Conservation (phyloP, 163 green algal genomes). For the Coccomyxa subellipsoidea region DNA sequence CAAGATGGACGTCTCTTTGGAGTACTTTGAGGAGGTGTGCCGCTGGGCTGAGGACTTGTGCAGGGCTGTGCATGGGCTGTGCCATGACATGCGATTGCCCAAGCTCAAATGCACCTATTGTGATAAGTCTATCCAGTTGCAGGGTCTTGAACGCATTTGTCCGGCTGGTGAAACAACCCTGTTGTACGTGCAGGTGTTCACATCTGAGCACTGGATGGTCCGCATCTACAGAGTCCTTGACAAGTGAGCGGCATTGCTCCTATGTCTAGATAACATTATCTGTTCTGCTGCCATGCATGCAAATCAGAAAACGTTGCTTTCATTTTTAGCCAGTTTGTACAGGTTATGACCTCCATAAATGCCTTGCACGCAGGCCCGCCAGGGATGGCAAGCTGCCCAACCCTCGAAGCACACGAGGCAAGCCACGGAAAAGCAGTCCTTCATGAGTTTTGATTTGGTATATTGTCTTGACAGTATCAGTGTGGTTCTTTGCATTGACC, state of each 20-base stretch:
- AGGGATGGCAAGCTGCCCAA: background rate
- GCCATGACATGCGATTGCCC: background rate
- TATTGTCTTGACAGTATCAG: background rate
- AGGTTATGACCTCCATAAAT: background rate
- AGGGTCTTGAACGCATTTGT: background rate
- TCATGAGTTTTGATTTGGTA: background rate
- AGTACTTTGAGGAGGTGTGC: constrained; percentile 97
- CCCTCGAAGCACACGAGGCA: background rate
- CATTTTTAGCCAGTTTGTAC: background rate
- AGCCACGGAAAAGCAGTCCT: background rate
- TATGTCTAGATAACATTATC: too few species aligned
- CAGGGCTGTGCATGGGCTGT: background rate
- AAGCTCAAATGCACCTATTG: too few species aligned
- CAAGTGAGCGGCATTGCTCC: constrained; percentile 4
- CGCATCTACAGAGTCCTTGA: constrained; percentile 73
- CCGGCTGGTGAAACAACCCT: background rate
- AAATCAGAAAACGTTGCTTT: too few species aligned
- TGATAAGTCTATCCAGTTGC: background rate
- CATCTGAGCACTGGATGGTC: constrained; percentile 92
- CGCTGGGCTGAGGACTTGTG: background rate
- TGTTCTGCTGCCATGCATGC: background rate
- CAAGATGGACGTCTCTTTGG: constrained; percentile 54
- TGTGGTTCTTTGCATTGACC: background rate
- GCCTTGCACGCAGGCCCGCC: background rate
- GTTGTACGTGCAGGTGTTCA: constrained; percentile 30